phyloP scores from a whole-genome alignment of 2,329 filamentous ascomycete genomes.

The Thelonectria rubi region DNA sequence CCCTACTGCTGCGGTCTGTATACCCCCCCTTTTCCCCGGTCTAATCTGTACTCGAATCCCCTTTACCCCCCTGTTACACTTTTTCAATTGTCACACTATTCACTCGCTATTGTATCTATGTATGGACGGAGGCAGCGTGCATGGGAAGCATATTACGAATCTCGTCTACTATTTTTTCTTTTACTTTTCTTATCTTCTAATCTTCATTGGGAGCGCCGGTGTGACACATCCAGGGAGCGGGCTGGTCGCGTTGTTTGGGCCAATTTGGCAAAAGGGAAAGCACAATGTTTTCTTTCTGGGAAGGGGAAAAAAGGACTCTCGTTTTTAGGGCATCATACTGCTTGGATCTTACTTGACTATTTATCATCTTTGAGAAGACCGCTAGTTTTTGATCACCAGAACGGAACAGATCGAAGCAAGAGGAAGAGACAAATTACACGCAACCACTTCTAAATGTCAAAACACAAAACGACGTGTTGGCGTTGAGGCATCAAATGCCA shows the following conservation, averaged over 20 bases:
- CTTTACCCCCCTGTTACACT: constrained; percentile 11
- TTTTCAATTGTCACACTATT: constrained; percentile 24
- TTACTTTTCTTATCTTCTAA: constrained; percentile 3
- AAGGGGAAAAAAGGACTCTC: constrained; percentile 7
- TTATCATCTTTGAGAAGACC: background rate
- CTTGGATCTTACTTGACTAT: no score
- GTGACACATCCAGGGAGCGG: constrained; percentile 24
- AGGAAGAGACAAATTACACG: background rate
- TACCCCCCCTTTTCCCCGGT: constrained; percentile 11
- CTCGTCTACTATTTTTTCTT: constrained; percentile 6
- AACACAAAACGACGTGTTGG: background rate
- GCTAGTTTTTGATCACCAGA: background rate
- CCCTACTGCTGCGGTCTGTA: constrained; percentile 26
- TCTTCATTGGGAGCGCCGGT: constrained; percentile 27
- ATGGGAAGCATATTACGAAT: constrained; percentile 4
- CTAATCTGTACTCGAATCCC: constrained; percentile 16
- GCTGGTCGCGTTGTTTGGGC: constrained; percentile 11
- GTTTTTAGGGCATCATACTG: background rate
- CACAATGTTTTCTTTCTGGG: background rate
- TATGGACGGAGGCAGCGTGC: constrained; percentile 29
- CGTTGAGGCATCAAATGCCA: no score
- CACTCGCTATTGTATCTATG: constrained; percentile 30
- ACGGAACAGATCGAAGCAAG: background rate
- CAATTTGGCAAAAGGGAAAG: constrained; percentile 18
- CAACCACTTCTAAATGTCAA: background rate